A percentile compares a stretch with the other conserved stretches of the same genome.
Conservation (phyloP, 306 rosid genomes). For the Gynostemma pentaphyllum region DNA sequence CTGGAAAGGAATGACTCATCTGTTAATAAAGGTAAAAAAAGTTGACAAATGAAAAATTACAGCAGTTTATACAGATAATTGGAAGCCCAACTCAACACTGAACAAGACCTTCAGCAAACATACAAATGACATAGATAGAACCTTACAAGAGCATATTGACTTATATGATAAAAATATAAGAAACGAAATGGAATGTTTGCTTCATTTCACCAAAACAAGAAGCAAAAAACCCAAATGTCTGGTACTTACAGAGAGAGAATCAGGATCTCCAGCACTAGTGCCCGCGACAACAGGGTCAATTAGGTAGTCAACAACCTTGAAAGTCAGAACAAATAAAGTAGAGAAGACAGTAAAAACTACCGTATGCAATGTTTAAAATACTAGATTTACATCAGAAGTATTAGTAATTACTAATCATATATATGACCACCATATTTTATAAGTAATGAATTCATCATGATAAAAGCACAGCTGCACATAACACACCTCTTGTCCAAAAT, state of each 20-base stretch:
- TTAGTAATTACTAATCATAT: background rate
- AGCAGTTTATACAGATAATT: background rate
- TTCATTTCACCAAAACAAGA: background rate
- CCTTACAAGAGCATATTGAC: background rate
- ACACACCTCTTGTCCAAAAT: conserved; percentile 88
- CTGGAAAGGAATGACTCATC: conserved; percentile 69
- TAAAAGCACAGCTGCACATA: background rate
- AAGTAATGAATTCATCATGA: background rate
- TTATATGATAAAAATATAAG: background rate
- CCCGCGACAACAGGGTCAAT: conserved; percentile 90
- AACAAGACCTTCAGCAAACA: background rate
- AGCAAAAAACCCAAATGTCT: background rate
- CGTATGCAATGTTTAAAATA: background rate
- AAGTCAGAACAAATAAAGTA: conserved; percentile 10
- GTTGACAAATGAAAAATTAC: background rate
- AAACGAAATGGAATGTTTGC: background rate
- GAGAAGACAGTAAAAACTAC: background rate
- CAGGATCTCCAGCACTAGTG: conserved; percentile 79
- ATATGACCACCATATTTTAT: background rate
- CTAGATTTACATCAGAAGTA: background rate
- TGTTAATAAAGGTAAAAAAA: conserved; percentile 23
- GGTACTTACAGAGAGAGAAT: conserved; percentile 86
- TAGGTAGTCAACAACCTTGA: conserved; percentile 88
- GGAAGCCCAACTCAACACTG: background rate
- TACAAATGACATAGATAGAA: background rate